Evolutionary conservation across 2,329 filamentous ascomycete species (phyloP).

Genomic region (Fusarium pseudograminearum): DNA sequence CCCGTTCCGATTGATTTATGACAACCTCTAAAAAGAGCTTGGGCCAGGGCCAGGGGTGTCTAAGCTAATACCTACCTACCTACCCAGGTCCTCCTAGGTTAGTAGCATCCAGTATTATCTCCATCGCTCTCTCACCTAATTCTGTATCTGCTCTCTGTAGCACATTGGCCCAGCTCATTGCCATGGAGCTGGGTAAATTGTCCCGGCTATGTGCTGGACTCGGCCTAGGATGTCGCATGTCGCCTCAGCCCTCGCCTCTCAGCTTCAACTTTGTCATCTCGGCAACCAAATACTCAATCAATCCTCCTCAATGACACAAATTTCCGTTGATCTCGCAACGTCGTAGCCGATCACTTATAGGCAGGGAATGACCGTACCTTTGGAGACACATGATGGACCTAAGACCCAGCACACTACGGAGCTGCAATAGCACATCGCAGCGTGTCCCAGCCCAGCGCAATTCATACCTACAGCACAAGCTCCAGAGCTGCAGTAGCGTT

Average conservation of each 20-base stretch:
- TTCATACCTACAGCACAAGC: constrained; percentile 12
- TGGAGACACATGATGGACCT: constrained; percentile 22
- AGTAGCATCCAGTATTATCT: constrained; percentile 15
- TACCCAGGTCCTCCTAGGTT: constrained; percentile 22
- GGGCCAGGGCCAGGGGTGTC: constrained; percentile 29
- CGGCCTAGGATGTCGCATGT: constrained; percentile 17
- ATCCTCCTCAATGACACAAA: constrained; percentile 26
- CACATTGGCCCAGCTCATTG: constrained; percentile 21
- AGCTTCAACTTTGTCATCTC: constrained; percentile 37
- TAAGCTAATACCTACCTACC: too few relatives aligned
- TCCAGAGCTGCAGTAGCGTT: constrained; percentile 37
- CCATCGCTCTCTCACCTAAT: constrained; percentile 16
- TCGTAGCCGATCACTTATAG: constrained; percentile 40
- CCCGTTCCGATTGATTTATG: constrained; percentile 40
- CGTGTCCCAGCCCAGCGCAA: not conserved
- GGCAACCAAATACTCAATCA: constrained; percentile 26
- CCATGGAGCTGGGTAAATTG: constrained; percentile 37
- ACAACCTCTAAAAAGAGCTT: constrained; percentile 39
- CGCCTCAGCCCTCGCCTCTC: constrained; percentile 19
- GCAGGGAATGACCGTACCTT: constrained; percentile 31
- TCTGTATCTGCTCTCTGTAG: not conserved
- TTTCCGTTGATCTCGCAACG: constrained; percentile 41
- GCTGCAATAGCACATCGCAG: constrained; percentile 11
- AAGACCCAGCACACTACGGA: constrained; percentile 28
- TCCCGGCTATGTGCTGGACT: constrained; percentile 30